phyloP scores from a whole-genome alignment of 2,329 filamentous ascomycete species.

The Arachnomyces sp. region DNA sequence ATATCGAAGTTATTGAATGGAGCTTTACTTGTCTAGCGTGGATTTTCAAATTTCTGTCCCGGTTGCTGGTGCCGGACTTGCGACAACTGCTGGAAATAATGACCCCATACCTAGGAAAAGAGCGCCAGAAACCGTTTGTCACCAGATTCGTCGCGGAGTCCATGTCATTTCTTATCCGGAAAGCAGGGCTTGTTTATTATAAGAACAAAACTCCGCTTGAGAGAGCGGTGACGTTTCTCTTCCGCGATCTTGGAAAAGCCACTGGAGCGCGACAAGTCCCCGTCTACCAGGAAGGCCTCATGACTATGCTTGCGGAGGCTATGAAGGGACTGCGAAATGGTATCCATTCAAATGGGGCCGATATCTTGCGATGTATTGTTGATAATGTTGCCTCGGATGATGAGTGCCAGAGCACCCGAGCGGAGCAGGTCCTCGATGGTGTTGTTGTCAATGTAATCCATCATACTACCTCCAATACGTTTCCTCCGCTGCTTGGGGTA shows the following conservation, averaged over 20 bases:
- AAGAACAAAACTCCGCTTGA: conserved; percentile 63
- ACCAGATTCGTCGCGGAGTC: conserved; percentile 90
- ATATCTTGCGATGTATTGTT: conserved; percentile 47
- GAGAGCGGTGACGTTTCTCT: conserved; percentile 63
- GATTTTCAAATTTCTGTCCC: conserved; percentile 93
- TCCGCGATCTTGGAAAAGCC: conserved; percentile 53
- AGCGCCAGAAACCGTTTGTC: conserved; percentile 75
- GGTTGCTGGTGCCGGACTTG: conserved; percentile 76
- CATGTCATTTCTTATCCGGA: conserved; percentile 86
- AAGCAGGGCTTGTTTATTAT: conserved; percentile 70
- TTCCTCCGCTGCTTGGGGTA: conserved; percentile 58
- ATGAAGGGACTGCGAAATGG: conserved; percentile 55
- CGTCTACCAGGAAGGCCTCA: conserved; percentile 78
- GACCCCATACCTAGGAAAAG: conserved; percentile 74
- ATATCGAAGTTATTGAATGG: conserved; percentile 93
- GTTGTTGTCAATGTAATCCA: conserved; percentile 76
- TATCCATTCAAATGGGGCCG: conserved; percentile 50
- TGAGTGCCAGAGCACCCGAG: conserved; percentile 21
- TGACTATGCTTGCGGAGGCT: conserved; percentile 86
- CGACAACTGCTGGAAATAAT: conserved; percentile 77
- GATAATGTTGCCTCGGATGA: conserved; percentile 24
- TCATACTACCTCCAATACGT: conserved; percentile 66
- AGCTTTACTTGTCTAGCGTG: conserved; percentile 90
- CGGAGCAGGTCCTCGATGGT: conserved; percentile 62
- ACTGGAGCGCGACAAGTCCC: conserved; percentile 27